phyloP scores from a whole-genome alignment of 352 stramenopile genomes.

The Globisporangium viniferum region DNA sequence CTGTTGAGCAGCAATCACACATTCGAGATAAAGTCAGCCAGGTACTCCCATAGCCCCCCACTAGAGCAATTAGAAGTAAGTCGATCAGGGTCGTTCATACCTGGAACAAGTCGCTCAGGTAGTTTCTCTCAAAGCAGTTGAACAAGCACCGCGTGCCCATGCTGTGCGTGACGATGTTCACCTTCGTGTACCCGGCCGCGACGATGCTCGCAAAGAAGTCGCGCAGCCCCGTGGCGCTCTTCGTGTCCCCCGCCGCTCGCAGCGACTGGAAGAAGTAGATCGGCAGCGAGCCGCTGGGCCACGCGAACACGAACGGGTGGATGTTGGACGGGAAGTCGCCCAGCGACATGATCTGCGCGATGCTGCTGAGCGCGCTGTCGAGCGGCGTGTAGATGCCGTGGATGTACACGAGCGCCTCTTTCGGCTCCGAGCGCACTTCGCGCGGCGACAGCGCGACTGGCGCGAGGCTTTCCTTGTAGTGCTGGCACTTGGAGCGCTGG shows the following conservation, averaged over 20 bases:
- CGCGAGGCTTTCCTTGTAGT: slow-evolving; percentile 16
- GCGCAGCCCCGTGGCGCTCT: slow-evolving; percentile 15
- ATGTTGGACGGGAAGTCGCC: slow-evolving; percentile 20
- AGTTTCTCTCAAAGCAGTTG: slow-evolving; percentile 18
- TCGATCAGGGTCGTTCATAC: background rate
- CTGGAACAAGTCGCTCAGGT: slow-evolving; percentile 19
- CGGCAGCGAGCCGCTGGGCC: slow-evolving; percentile 21
- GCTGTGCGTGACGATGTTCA: slow-evolving; percentile 24
- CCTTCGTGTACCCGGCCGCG: slow-evolving; percentile 21
- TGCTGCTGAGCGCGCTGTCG: slow-evolving; percentile 19
- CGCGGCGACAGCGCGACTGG: slow-evolving; percentile 2
- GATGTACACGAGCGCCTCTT: slow-evolving; percentile 25
- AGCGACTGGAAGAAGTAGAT: slow-evolving; percentile 21
- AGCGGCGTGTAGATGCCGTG: slow-evolving; percentile 22
- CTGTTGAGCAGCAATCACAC: background rate
- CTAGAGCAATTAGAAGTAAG: background rate
- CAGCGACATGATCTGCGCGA: slow-evolving; percentile 23
- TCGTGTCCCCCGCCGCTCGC: slow-evolving; percentile 6
- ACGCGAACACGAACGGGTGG: slow-evolving; percentile 25
- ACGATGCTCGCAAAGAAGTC: slow-evolving; percentile 23
- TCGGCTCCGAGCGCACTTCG: background rate
- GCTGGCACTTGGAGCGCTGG: slow-evolving; percentile 16
- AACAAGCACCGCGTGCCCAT: slow-evolving; percentile 22
- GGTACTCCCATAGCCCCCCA: background rate
- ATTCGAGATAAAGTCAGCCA: background rate